These are phyloP conservation scores for Pyracantha coccinea DNA, from an alignment of 331 rosid genomes.

Conservation along the genomic window DNA sequence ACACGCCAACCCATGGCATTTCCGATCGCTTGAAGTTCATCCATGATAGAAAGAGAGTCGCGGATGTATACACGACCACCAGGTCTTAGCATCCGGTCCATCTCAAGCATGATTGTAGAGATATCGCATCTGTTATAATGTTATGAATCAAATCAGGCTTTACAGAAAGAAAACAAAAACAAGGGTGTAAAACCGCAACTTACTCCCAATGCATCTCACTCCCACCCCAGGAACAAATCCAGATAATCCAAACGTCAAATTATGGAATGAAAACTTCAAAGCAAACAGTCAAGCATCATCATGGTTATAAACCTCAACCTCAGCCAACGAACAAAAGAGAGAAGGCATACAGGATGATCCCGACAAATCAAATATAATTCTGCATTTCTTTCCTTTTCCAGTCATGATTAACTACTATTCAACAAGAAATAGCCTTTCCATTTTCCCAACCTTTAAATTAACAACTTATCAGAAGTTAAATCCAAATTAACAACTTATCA, in stretches of 20 bases:
- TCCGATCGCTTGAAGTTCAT: conserved; percentile 61
- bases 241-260: no score
- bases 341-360: background rate
- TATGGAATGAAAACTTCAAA: background rate
- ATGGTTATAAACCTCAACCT: background rate
- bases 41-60: conserved; percentile 67
- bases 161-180: background rate
- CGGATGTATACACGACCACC: conserved; percentile 81
- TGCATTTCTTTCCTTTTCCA: background rate
- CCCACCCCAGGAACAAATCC: no score
- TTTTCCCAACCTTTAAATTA: background rate
- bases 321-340: background rate
- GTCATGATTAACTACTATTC: background rate
- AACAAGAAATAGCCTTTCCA: background rate
- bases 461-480: no score
- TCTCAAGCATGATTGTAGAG: conserved; percentile 85
- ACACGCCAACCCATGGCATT: conserved; percentile 76
- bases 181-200: background rate
- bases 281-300: background rate
- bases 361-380: background rate
- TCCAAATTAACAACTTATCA: no score
- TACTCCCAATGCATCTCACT: no score
- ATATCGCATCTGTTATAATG: conserved; percentile 54
- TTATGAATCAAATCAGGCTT: background rate
- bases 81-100: conserved; percentile 90